phyloP scores from a whole-genome alignment of 2,329 filamentous ascomycete species.

The Penicillium verrucosum region DNA sequence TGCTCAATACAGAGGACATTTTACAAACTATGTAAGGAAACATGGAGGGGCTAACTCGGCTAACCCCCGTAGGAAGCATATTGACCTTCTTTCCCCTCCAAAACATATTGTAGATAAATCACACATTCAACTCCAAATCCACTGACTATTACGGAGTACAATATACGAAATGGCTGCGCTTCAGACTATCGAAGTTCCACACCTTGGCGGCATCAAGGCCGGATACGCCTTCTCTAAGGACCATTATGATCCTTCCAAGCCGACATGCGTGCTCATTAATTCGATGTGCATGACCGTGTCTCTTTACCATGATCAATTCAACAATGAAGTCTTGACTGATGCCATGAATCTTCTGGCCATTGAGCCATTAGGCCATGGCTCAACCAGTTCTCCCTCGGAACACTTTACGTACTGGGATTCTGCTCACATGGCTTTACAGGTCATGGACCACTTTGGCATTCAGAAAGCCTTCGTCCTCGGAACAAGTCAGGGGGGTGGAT shows the following conservation, averaged over 20 bases:
- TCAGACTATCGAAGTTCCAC: constrained; percentile 44
- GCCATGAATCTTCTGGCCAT: constrained; percentile 51
- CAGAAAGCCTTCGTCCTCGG: constrained; percentile 46
- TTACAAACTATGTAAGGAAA: not conserved
- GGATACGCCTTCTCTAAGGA: constrained; percentile 46
- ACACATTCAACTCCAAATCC: not conserved
- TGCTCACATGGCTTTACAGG: constrained; percentile 52
- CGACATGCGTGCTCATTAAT: constrained; percentile 52
- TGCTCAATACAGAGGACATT: not conserved
- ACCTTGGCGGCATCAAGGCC: constrained; percentile 50
- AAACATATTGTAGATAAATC: not conserved
- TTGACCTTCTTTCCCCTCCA: not conserved
- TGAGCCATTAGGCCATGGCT: constrained; percentile 52
- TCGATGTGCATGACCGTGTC: constrained; percentile 49
- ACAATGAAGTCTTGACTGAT: constrained; percentile 33
- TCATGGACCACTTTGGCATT: constrained; percentile 50
- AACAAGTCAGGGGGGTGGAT: constrained; percentile 1
- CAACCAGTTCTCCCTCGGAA: constrained; percentile 44
- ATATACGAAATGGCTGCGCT: constrained; percentile 18
- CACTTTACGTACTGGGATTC: constrained; percentile 56
- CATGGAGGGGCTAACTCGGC: not conserved
- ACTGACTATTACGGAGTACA: not conserved
- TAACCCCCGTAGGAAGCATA: not conserved
- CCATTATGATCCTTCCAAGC: constrained; percentile 49
- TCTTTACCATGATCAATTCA: constrained; percentile 43